These are phyloP conservation scores for Epichloe coenophiala DNA, from an alignment of 2,329 filamentous ascomycete genomes.

Conservation along the genomic window DNA sequence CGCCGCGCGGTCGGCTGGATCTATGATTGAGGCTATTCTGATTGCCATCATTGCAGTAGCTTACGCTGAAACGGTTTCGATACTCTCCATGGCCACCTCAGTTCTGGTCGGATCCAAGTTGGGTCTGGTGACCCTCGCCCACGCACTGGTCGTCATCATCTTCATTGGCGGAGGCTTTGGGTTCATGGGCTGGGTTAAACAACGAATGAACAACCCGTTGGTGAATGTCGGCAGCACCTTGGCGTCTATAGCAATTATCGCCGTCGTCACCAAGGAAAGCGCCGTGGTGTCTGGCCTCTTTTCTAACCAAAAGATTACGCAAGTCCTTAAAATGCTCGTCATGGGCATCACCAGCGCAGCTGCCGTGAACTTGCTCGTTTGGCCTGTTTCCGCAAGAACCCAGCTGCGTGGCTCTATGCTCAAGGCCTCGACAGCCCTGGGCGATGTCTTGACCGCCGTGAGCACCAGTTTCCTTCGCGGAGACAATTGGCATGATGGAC, in stretches of 20 bases:
- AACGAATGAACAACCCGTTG: constrained; percentile 57
- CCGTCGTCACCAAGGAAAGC: constrained; percentile 74
- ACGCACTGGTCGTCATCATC: constrained; percentile 60
- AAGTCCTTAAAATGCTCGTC: constrained; percentile 60
- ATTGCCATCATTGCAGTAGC: constrained; percentile 61
- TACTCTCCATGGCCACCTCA: constrained; percentile 70
- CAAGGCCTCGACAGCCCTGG: constrained; percentile 57
- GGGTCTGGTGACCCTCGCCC: constrained; percentile 54
- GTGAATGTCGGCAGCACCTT: constrained; percentile 74
- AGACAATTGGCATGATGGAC: neutral
- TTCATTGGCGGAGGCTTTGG: constrained; percentile 75
- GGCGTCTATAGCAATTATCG: constrained; percentile 71
- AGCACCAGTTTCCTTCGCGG: constrained; percentile 72
- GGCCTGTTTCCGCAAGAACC: constrained; percentile 59
- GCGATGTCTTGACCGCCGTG: constrained; percentile 65
- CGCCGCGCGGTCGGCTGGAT: constrained; percentile 66
- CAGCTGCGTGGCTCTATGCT: constrained; percentile 59
- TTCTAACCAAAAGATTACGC: constrained; percentile 40
- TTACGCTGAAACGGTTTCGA: constrained; percentile 52
- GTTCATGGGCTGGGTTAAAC: constrained; percentile 72
- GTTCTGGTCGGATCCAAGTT: constrained; percentile 57
- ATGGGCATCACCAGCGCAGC: constrained; percentile 62
- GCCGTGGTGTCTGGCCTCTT: constrained; percentile 66
- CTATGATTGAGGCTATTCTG: constrained; percentile 70
- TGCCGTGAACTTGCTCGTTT: constrained; percentile 57